Evolutionary conservation across 2,329 filamentous ascomycete species (phyloP), one percentile per base, ranked within the genome.

Genomic region (Pezicula neosporulosa): DNA sequence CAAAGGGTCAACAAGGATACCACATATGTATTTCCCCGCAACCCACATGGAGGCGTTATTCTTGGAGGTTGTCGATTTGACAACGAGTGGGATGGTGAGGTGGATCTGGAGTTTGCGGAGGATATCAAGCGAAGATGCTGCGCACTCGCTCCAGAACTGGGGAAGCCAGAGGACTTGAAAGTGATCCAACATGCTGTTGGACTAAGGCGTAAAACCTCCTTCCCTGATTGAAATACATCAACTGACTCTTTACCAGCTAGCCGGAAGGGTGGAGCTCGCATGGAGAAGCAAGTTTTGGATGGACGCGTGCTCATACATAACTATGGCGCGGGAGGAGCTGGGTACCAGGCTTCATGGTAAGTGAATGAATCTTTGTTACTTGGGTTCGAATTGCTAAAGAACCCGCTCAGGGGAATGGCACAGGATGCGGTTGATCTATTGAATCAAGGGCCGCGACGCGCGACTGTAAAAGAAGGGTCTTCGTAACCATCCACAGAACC

Each of bases 281-380:
- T 69, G 6, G 66, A 68, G 52, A 49, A 60, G 1, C 70, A 67
- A 39, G 47, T 46, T 12, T 58, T 52, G 12, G 53, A 54, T 4
- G 52, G 44, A 3, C 51, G 44, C 4, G 21, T 61, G 16, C 53
- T 70, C 1, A 56, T 74, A 3, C 72, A 74, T 55, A 73, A 74
- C 48, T 75, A 77, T 54, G 73, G 73, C 5, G 73, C 72, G 5
- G 71, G 73, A 1, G 73, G 73, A 9, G 72, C 73, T 2, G 73
- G 73, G 0, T 76, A 71, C 53, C 73, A 76, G 47, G 72, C 73
- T 28, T 61, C 59, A 18, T 62, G 59, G 59, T 57, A 19, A 47
- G 57, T 45, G 28, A 9, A 18, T 28, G 7, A 7, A 19, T 3
- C 13, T 28, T 24, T 33, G 4, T 28, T 10, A 15, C 13, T n/a